Evolutionary conservation across 257 asterid species (phyloP).

Genomic region (Coffea eugenioides): DNA sequence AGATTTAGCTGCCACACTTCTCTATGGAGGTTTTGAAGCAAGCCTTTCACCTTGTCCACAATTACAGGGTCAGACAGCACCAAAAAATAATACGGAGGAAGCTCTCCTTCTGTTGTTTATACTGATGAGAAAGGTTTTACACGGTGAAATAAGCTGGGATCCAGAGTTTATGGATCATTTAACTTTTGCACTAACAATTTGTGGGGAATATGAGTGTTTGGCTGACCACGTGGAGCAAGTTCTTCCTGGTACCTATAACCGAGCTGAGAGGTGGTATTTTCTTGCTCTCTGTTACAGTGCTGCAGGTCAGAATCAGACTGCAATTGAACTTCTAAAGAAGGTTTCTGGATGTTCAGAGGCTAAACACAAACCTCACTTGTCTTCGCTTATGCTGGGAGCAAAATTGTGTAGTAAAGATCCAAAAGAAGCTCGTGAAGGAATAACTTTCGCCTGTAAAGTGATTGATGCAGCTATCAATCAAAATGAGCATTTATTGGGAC

Average conservation of each 20-base stretch:
- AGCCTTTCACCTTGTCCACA: slow-evolving; percentile 39
- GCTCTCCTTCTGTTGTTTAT: slow-evolving; percentile 69
- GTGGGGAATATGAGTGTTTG: slow-evolving; percentile 52
- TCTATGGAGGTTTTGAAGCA: slow-evolving; percentile 74
- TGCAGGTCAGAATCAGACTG: slow-evolving; percentile 57
- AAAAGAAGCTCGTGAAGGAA: slow-evolving; percentile 46
- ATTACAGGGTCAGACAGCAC: slow-evolving; percentile 34
- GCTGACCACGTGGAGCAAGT: slow-evolving; percentile 74
- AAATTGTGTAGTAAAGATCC: slow-evolving; percentile 65
- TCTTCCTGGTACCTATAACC: slow-evolving; percentile 58
- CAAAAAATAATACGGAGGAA: slow-evolving; percentile 55
- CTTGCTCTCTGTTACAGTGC: slow-evolving; percentile 83
- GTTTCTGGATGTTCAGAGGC: slow-evolving; percentile 53
- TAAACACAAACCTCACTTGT: slow-evolving; percentile 42
- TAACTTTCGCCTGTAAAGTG: slow-evolving; percentile 47
- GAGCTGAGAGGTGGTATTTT: slow-evolving; percentile 81
- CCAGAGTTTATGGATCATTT: slow-evolving; percentile 69
- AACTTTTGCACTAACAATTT: slow-evolving; percentile 60
- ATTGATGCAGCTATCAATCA: slow-evolving; percentile 33
- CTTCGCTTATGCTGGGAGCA: slow-evolving; percentile 75
- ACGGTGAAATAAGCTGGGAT: slow-evolving; percentile 74
- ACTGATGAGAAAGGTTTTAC: slow-evolving; percentile 52
- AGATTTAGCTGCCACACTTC: slow-evolving; percentile 60
- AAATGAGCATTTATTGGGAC: slow-evolving; percentile 48
- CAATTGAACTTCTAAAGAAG: slow-evolving; percentile 65